phyloP scores from a whole-genome alignment of 2,329 filamentous ascomycete genomes.

The Colletotrichum echinochloae region DNA sequence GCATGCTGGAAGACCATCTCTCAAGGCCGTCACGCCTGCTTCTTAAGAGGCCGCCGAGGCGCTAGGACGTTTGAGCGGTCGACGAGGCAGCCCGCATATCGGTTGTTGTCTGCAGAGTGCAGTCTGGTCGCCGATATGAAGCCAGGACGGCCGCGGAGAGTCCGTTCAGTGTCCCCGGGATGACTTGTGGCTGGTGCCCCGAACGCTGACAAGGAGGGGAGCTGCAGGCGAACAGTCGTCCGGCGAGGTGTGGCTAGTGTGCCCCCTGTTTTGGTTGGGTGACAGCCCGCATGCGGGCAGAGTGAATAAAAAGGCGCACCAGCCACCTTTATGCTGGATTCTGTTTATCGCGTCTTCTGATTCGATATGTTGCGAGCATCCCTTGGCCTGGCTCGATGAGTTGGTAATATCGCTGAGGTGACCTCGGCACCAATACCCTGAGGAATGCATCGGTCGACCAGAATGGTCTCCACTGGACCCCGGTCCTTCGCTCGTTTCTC shows the following conservation, averaged over 20 bases:
- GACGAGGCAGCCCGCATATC: slow-evolving; percentile 1
- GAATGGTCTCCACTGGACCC: slow-evolving; percentile 8
- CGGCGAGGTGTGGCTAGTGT: slow-evolving; percentile 30
- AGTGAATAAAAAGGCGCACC: slow-evolving; percentile 11
- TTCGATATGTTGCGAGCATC: slow-evolving; percentile 19
- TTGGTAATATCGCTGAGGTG: not conserved
- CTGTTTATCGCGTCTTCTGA: not conserved
- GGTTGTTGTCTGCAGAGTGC: not conserved
- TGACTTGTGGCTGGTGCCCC: slow-evolving; percentile 28
- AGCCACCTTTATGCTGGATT: slow-evolving; percentile 25
- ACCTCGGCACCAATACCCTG: slow-evolving; percentile 2
- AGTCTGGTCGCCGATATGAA: not conserved
- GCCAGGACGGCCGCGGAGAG: slow-evolving; percentile 13
- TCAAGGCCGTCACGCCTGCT: not conserved
- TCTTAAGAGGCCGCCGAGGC: slow-evolving; percentile 4
- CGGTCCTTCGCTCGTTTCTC: slow-evolving; percentile 27
- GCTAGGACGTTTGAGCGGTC: not conserved
- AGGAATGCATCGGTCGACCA: slow-evolving; percentile 1
- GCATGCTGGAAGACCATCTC: slow-evolving; percentile 8
- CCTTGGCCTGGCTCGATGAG: slow-evolving; percentile 10
- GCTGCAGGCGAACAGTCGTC: not conserved
- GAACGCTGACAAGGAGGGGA: slow-evolving; percentile 8
- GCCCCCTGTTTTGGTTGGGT: slow-evolving; percentile 14
- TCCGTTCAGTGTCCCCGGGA: slow-evolving; percentile 1
- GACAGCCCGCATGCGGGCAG: slow-evolving; percentile 9